Conservation (phyloP, 2,329 filamentous ascomycete species). For the Hypocreales sp. region DNA sequence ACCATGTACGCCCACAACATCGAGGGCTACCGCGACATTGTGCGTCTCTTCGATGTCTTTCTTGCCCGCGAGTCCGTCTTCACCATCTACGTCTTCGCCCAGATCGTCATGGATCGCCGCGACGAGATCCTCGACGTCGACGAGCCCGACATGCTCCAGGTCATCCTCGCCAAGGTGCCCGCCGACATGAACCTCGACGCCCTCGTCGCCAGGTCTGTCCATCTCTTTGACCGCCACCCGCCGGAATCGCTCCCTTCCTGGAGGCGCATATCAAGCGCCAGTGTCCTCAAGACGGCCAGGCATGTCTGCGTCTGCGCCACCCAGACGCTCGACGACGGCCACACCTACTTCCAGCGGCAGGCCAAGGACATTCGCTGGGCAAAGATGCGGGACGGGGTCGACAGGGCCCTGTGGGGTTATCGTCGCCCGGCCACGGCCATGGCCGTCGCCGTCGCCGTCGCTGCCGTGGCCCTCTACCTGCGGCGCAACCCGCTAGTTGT, state of each 20-base stretch:
- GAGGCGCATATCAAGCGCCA: slow-evolving; percentile 55
- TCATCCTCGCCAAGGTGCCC: slow-evolving; percentile 74
- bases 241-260: slow-evolving; percentile 60
- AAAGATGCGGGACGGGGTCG: slow-evolving; percentile 26
- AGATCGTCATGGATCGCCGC: slow-evolving; percentile 67
- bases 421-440: slow-evolving; percentile 46
- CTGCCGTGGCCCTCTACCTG: slow-evolving; percentile 52
- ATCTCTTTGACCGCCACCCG: slow-evolving; percentile 50
- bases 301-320: slow-evolving; percentile 28
- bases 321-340: slow-evolving; percentile 51
- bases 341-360: slow-evolving; percentile 54
- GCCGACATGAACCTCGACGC: slow-evolving; percentile 64
- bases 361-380: slow-evolving; percentile 53
- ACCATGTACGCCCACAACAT: slow-evolving; percentile 97
- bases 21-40: slow-evolving; percentile 74
- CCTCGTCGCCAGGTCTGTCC: slow-evolving; percentile 51
- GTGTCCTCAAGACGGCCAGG: slow-evolving; percentile 73
- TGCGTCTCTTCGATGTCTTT: slow-evolving; percentile 82
- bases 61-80: slow-evolving; percentile 79
- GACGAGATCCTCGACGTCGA: slow-evolving; percentile 82
- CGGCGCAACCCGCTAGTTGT: slow-evolving; percentile 27
- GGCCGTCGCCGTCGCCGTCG: slow-evolving; percentile 51
- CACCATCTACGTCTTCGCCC: slow-evolving; percentile 80
- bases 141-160: slow-evolving; percentile 86
- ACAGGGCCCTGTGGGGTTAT: slow-evolving; percentile 41